Evolutionary conservation across 306 rosid species (phyloP), one percentile per base, ranked within the genome.

Genomic region (Corylus avellana): DNA sequence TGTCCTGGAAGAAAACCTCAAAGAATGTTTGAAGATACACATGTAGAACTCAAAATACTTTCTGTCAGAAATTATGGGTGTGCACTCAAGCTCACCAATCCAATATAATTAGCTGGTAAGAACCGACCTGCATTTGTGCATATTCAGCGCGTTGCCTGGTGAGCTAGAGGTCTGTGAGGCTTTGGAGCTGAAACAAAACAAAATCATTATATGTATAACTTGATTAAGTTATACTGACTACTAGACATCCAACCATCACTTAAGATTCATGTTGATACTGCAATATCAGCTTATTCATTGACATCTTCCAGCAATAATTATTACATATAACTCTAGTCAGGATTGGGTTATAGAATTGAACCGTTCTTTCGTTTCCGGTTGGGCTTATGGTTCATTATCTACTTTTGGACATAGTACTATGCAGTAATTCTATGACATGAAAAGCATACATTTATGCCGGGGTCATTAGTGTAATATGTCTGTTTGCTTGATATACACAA

Each of bases 171-270:
- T 75, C 94, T 85, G 81, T 92, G 98, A 51, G 98, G 98, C 86
- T 92, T 94, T 49, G 98, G 98, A 86, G 97, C 97, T 94, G 93
- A 72, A 89, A 77, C 35, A 80, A 85, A 73, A 39, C 17, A 32
- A 32, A 32, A 32, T 32, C 35, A 32, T 32, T 32, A 32, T 32
- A 32, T 32, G 35, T 32, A 32, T 2, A 32, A 32, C 35, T 32
- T 32, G 35, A 32, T 32, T 32, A 32, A 32, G 35, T 32, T 32
- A 32, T 32, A 32, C 35, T 32, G 35, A 32, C 35, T 32, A 32
- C 3, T 32, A 32, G 35, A 32, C 35, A 32, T 32, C 35, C 35
- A 32, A 32, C 35, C 35, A 32, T 32, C 35, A 32, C 2, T 32
- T 32, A 2, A 32, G 35, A 32, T 32, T 32, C 35, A 32, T 32